A percentile compares a stretch with the other conserved stretches of the same genome.
phyloP scores from a whole-genome alignment of 129 eudicot species.

The Deinandra increscens region DNA sequence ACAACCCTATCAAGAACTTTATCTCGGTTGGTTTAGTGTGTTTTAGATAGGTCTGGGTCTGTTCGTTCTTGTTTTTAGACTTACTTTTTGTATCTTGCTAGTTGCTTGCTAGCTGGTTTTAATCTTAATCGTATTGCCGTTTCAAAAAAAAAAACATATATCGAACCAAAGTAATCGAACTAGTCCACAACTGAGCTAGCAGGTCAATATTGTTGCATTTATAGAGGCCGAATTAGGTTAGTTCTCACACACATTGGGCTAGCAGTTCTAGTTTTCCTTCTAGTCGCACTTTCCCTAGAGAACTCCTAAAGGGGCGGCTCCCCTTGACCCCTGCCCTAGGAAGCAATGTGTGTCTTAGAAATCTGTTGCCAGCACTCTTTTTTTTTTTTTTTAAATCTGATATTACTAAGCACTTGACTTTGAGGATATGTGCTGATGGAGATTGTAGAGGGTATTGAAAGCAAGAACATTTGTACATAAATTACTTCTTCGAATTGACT shows the following conservation, averaged over 20 bases:
- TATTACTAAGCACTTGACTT: neutral
- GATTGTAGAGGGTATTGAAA: neutral
- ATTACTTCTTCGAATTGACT: neutral
- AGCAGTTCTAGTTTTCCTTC: neutral
- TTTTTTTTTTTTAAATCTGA: conserved; percentile 1
- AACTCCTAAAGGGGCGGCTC: neutral
- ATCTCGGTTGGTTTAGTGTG: too few species aligned
- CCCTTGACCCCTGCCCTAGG: neutral
- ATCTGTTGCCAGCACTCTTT: neutral
- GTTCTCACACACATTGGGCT: neutral
- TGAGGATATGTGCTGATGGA: neutral
- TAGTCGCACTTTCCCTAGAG: neutral
- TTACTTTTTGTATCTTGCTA: too few species aligned
- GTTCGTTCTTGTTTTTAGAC: too few species aligned
- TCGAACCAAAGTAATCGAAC: too few species aligned
- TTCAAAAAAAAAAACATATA: too few species aligned
- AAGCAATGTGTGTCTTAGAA: neutral
- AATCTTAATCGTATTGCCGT: too few species aligned
- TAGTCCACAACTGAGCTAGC: too few species aligned
- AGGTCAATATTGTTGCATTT: too few species aligned
- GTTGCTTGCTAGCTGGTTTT: too few species aligned
- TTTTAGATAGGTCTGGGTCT: too few species aligned
- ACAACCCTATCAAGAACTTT: too few species aligned
- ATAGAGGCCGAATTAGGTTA: neutral
- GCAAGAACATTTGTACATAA: neutral